Conservation (phyloP, 176 grass and related monocot species). For the Microstegium vimineum region DNA sequence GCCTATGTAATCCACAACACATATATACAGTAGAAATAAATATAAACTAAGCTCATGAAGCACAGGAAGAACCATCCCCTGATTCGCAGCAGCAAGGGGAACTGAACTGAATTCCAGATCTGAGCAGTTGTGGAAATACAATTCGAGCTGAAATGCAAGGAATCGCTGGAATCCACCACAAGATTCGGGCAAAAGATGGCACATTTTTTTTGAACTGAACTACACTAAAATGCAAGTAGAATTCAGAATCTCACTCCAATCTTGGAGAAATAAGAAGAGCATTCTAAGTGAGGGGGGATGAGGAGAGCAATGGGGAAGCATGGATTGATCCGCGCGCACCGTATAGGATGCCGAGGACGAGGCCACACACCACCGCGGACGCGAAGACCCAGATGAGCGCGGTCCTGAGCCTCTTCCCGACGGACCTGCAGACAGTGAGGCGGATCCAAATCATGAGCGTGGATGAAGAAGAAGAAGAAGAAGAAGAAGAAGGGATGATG, state of each 20-base stretch:
- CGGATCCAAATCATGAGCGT: constrained; percentile 32
- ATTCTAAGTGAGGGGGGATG: not conserved
- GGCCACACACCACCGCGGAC: constrained; percentile 72
- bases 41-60: not conserved
- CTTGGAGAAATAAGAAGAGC: not conserved
- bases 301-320: not conserved
- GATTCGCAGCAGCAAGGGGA: not conserved
- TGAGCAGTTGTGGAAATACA: not conserved
- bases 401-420: constrained; percentile 75
- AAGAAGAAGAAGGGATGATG: too few relatives aligned
- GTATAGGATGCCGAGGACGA: constrained; percentile 91
- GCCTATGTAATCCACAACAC: not conserved
- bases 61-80: not conserved
- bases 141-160: not conserved
- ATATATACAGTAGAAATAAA: not conserved
- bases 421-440: constrained; percentile 44
- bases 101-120: not conserved
- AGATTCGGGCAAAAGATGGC: not conserved
- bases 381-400: constrained; percentile 79
- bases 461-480: too few relatives aligned
- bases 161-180: not conserved
- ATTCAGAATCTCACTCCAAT: not conserved
- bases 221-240: not conserved
- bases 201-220: not conserved
- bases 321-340: constrained; percentile 37